A percentile compares a stretch with the other conserved stretches of the same genome.
phyloP scores from a whole-genome alignment of 352 stramenopile species.

The Phytopythium montanum region DNA sequence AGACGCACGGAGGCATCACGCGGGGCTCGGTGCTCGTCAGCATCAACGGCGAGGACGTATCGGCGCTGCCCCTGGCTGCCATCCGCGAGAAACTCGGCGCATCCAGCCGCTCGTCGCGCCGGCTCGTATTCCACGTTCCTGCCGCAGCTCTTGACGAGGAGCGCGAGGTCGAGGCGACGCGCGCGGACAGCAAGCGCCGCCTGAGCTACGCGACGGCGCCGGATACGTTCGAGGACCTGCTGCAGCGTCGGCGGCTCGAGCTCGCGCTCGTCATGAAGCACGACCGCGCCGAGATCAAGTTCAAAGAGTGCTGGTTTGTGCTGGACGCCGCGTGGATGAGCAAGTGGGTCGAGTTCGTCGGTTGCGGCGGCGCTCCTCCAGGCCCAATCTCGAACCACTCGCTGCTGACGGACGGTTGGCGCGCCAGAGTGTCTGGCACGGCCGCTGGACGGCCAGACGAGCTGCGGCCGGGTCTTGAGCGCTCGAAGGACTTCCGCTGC shows the following conservation, averaged over 20 bases:
- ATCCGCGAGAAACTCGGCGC: conserved; percentile 39
- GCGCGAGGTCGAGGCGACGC: background rate
- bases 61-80: conserved; percentile 28
- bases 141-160: conserved; percentile 5
- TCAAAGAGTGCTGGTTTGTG: conserved; percentile 74
- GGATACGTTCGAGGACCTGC: conserved; percentile 32
- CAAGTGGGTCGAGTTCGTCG: conserved; percentile 55
- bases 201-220: conserved; percentile 18
- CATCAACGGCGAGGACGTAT: conserved; percentile 71
- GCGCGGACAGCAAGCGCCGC: conserved; percentile 7
- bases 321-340: conserved; percentile 65
- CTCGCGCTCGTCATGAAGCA: conserved; percentile 59
- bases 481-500: conserved; percentile 58
- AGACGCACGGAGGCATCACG: conserved; percentile 48
- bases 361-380: conserved; percentile 40
- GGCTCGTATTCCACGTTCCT: conserved; percentile 50
- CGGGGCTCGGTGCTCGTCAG: conserved; percentile 50
- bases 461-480: conserved; percentile 31
- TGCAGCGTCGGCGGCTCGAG: conserved; percentile 64
- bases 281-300: conserved; percentile 46
- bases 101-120: conserved; percentile 29
- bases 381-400: conserved; percentile 64
- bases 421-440: conserved; percentile 12
- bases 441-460: conserved; percentile 33
- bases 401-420: conserved; percentile 42